Base-by-base conservation (phyloP, 2,329 filamentous ascomycete genomes). In the Neospermospora avenae region DNA sequence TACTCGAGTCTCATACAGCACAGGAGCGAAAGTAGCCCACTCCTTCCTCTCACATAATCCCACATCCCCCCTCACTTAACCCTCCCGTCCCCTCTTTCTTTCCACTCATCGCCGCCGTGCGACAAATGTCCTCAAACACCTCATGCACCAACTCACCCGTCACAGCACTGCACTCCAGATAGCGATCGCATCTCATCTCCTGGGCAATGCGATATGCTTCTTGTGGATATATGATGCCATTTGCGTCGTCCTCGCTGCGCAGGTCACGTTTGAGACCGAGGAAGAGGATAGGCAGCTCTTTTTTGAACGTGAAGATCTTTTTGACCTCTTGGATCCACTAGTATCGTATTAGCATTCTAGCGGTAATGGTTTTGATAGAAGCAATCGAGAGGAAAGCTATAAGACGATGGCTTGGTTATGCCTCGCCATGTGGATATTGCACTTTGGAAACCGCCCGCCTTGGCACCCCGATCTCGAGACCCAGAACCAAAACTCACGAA, bases 91-190 rank as follows among this genome's bases (percentile, higher is more conserved):
- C 68, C 7, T 70, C 71, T 10, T 71, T 73, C 20, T 77, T 78
- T 13, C 73, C 76, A 28, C 80, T 81, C 65, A 77, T 73, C 56
- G 80, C 75, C 2, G 82, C 84, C 28, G 82, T 84, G 51, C 73
- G 77, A 71, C 82, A 85, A 20, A 87, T 79, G 69, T 87, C 84
- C 69, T 86, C 82, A 68, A 85, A 84, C 4, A 80, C 81, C 67
- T 82, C 74, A 65, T 77, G 75, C 46, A 86, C 69, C 56, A 87
- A 76, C 73, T 85, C 83, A 16, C 84, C 84, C 3, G 82, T 85
- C 51, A 80, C 74, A 6, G 84, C 83, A 1, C 83, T 86, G 72
- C 84, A 87, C 67, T 87, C 84, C 70, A 86, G 80, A 67, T 87
- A 87, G 63, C 81, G 81, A 71, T 87, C 84, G 49, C 79, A 83